These are phyloP conservation scores for Aspergillus sp. DNA, from an alignment of 2,329 filamentous ascomycete genomes.

Conservation along the genomic window DNA sequence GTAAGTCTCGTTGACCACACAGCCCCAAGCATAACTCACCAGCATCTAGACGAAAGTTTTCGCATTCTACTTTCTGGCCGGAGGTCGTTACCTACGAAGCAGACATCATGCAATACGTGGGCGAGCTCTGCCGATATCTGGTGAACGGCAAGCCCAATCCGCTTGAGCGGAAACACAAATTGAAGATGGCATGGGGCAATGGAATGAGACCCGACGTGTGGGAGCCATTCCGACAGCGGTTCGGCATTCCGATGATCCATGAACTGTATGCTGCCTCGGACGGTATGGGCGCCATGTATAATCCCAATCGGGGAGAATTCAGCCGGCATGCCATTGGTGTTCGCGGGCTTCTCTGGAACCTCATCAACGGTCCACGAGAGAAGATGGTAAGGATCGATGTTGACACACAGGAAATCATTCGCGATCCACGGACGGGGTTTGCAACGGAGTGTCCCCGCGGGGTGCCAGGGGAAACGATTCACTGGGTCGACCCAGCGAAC, in stretches of 20 bases:
- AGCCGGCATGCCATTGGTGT: background rate
- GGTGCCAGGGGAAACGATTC: background rate
- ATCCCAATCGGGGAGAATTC: background rate
- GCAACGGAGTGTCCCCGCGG: background rate
- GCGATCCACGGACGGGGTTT: slow-evolving; percentile 1
- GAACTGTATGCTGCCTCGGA: slow-evolving; percentile 43
- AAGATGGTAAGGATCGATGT: background rate
- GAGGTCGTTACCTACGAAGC: slow-evolving; percentile 2
- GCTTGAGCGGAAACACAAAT: background rate
- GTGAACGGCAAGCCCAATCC: background rate
- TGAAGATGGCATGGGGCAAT: slow-evolving; percentile 31
- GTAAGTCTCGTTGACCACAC: background rate
- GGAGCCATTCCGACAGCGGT: slow-evolving; percentile 39
- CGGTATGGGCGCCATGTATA: slow-evolving; percentile 17
- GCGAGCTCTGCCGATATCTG: slow-evolving; percentile 5
- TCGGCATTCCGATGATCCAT: slow-evolving; percentile 38
- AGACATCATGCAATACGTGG: slow-evolving; percentile 5
- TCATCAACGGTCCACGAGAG: background rate
- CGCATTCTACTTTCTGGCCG: slow-evolving; percentile 4
- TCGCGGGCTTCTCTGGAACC: background rate
- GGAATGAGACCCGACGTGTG: slow-evolving; percentile 44
- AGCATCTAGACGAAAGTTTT: background rate
- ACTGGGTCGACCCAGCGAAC: background rate
- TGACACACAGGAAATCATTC: background rate
- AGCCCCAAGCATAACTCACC: background rate